phyloP scores from a whole-genome alignment of 2,329 filamentous ascomycete genomes.

The Camillea tinctor region DNA sequence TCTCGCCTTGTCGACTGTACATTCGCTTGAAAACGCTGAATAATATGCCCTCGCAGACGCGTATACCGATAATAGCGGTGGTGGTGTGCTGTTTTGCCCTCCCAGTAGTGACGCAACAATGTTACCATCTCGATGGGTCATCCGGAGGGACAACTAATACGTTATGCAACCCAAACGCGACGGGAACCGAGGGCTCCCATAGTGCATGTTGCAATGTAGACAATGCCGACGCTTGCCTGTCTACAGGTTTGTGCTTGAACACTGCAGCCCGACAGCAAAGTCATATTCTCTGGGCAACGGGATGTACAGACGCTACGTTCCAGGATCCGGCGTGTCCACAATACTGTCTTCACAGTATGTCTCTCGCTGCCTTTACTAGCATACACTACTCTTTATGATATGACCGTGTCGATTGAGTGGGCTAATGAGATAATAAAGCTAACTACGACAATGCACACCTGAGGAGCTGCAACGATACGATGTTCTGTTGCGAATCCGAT shows the following conservation, averaged over 20 bases:
- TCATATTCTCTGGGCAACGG: slow-evolving; percentile 19
- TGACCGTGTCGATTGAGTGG: too few relatives aligned
- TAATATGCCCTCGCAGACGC: too few relatives aligned
- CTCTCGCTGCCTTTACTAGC: background rate
- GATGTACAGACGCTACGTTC: slow-evolving; percentile 23
- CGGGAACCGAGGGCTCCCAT: slow-evolving; percentile 17
- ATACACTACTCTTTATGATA: background rate
- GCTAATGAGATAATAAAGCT: slow-evolving; percentile 8
- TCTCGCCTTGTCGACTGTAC: too few relatives aligned
- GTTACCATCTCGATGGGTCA: slow-evolving; percentile 19
- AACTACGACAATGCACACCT: slow-evolving; percentile 15
- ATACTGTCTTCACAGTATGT: slow-evolving; percentile 19
- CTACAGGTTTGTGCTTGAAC: slow-evolving; percentile 23
- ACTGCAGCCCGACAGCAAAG: slow-evolving; percentile 14
- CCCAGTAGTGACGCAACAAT: slow-evolving; percentile 13
- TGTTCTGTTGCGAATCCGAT: slow-evolving; percentile 19
- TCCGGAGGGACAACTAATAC: slow-evolving; percentile 11
- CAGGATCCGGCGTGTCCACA: slow-evolving; percentile 21
- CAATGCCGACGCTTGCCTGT: slow-evolving; percentile 23
- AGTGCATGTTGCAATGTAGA: slow-evolving; percentile 22
- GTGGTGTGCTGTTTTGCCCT: slow-evolving; percentile 8
- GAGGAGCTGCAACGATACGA: slow-evolving; percentile 17
- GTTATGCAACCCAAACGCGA: slow-evolving; percentile 20
- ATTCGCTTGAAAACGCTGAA: too few relatives aligned
- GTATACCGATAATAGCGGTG: background rate